A percentile compares a stretch with the other conserved stretches of the same genome.
Evolutionary conservation across 306 rosid genomes (phyloP).

Genomic region (Casuarina cunninghamiana): DNA sequence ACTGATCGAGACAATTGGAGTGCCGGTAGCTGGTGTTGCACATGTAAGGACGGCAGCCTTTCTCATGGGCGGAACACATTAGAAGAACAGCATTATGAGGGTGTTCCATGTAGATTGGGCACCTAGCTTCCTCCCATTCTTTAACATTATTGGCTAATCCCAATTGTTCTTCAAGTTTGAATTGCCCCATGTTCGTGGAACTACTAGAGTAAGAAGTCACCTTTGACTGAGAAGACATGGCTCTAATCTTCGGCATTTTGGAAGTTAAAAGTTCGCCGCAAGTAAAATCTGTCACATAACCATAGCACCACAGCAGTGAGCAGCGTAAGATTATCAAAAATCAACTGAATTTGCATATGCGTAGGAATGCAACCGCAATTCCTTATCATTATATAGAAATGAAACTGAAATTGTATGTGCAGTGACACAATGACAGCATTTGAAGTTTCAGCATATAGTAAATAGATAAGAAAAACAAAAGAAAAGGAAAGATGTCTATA

Average conservation of each 20-base stretch:
- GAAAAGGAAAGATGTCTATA: background rate
- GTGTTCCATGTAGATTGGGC: slow-evolving; percentile 80
- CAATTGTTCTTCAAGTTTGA: slow-evolving; percentile 32
- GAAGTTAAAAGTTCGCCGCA: slow-evolving; percentile 25
- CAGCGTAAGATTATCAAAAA: background rate
- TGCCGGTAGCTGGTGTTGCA: slow-evolving; percentile 84
- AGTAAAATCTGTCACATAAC: slow-evolving; percentile 30
- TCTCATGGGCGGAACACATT: slow-evolving; percentile 66
- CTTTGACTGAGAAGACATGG: slow-evolving; percentile 44
- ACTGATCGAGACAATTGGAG: slow-evolving; percentile 86
- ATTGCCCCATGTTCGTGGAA: slow-evolving; percentile 35
- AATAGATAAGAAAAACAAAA: background rate
- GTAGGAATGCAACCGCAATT: background rate
- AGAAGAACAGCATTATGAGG: slow-evolving; percentile 79
- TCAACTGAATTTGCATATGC: background rate
- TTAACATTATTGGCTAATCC: slow-evolving; percentile 42
- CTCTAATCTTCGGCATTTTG: slow-evolving; percentile 71
- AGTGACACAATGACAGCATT: background rate
- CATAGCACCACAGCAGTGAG: slow-evolving; percentile 14
- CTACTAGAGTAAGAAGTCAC: slow-evolving; percentile 50
- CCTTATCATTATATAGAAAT: background rate
- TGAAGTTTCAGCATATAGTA: background rate
- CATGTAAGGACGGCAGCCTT: slow-evolving; percentile 79
- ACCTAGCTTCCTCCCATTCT: slow-evolving; percentile 77
- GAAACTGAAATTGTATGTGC: background rate